Conservation (phyloP, 73 alveolate genomes). For the Halteria grandinella region DNA sequence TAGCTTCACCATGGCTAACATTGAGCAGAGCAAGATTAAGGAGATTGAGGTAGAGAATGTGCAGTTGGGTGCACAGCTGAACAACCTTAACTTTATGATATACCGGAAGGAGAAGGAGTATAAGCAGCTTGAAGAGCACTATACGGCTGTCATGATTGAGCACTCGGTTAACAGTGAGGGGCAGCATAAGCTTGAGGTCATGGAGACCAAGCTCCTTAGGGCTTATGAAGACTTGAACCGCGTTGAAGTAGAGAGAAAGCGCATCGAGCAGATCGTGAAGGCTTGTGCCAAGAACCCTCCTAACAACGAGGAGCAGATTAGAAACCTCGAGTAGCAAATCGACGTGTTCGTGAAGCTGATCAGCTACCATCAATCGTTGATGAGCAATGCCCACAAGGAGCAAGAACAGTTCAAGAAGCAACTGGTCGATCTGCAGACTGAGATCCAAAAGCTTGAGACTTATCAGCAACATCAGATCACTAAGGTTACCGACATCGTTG, state of each 20-base stretch:
- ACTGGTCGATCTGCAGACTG: no score
- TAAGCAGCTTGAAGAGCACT: no score
- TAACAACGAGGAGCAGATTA: constrained; percentile 77
- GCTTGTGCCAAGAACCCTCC: constrained; percentile 73
- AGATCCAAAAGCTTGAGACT: no score
- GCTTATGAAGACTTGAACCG: constrained; percentile 67
- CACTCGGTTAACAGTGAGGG: constrained; percentile 3
- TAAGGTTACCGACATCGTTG: constrained; percentile 50
- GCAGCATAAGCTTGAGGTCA: constrained; percentile 27
- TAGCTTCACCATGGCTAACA: constrained; percentile 3
- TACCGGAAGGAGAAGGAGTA: constrained; percentile 16
- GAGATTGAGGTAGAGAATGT: constrained; percentile 14
- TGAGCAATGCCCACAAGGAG: no score
- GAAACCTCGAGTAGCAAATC: no score
- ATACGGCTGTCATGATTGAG: not conserved
- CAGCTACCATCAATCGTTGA: no score
- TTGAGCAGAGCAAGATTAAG: constrained; percentile 5
- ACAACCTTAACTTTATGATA: constrained; percentile 4
- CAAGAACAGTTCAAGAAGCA: no score
- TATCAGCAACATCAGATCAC: no score
- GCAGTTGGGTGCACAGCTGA: constrained; percentile 40
- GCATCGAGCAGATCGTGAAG: constrained; percentile 61
- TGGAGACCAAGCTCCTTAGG: constrained; percentile 55
- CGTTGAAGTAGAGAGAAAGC: constrained; percentile 65
- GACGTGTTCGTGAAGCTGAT: no score